A percentile compares a stretch with the other conserved stretches of the same genome.
Conservation (phyloP, 2,329 filamentous ascomycete species). For the Sclerotinia spermophila region DNA sequence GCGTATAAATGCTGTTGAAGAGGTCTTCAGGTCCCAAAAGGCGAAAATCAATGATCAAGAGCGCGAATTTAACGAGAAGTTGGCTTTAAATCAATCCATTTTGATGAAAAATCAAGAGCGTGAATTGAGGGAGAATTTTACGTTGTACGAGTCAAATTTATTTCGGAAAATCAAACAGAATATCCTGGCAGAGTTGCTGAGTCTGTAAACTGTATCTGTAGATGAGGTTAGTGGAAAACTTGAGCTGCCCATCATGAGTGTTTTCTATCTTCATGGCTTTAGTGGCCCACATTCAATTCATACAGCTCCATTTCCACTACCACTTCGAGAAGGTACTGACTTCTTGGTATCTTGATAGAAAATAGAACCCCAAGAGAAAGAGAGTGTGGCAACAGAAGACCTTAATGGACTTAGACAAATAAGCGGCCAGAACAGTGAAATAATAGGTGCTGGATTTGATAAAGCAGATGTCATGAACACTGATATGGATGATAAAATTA, state of each 20-base stretch:
- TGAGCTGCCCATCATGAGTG: background rate
- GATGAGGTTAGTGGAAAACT: background rate
- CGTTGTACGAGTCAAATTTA: background rate
- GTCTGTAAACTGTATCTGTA: background rate
- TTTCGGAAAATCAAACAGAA: background rate
- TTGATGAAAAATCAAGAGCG: background rate
- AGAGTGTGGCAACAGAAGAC: background rate
- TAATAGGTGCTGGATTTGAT: background rate
- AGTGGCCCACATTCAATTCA: background rate
- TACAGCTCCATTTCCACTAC: background rate
- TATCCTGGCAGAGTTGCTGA: background rate
- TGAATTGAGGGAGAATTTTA: background rate
- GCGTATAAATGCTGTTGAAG: background rate
- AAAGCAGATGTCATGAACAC: background rate
- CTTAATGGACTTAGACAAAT: background rate
- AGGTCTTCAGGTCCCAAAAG: background rate
- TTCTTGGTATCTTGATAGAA: background rate
- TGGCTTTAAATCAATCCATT: background rate
- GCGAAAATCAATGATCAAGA: background rate
- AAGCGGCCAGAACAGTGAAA: background rate
- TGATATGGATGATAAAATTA: background rate
- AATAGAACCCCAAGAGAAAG: background rate
- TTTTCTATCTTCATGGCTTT: background rate
- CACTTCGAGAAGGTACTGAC: background rate
- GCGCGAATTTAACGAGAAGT: background rate